Conservation (phyloP, 805 yeast genomes). For the Cyberlindnera misumaiensis region DNA sequence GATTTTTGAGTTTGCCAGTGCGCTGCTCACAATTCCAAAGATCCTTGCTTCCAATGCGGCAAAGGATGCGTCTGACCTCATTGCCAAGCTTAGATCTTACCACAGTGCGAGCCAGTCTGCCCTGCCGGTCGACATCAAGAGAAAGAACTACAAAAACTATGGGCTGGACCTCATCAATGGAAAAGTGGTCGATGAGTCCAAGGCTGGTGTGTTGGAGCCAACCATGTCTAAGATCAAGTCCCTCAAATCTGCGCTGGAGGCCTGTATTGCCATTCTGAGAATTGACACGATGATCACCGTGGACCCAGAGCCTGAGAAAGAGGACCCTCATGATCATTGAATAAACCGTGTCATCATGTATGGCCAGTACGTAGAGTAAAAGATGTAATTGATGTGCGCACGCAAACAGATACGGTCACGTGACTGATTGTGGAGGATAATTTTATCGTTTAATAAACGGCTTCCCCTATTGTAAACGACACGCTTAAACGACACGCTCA, state of each 20-base stretch:
- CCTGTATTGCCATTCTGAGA: slow-evolving; percentile 94
- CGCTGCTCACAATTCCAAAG: slow-evolving; percentile 88
- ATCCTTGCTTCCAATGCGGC: slow-evolving; percentile 97
- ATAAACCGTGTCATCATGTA: no score
- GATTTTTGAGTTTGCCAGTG: slow-evolving; percentile 93
- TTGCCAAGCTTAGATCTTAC: slow-evolving; percentile 91
- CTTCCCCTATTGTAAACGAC: neutral
- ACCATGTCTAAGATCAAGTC: slow-evolving; percentile 89
- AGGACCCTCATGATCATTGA: slow-evolving; percentile 65
- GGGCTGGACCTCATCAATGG: slow-evolving; percentile 92
- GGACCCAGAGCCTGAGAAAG: slow-evolving; percentile 89
- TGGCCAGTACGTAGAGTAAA: no score
- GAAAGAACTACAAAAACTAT: slow-evolving; percentile 80
- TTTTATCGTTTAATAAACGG: no score
- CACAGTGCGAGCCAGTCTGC: slow-evolving; percentile 94
- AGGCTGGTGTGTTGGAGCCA: slow-evolving; percentile 91
- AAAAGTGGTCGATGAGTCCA: slow-evolving; percentile 78
- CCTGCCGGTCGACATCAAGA: slow-evolving; percentile 72
- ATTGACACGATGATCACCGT: slow-evolving; percentile 98
- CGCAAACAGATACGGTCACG: no score
- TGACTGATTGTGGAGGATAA: no score
- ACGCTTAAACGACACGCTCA: neutral
- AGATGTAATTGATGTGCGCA: no score
- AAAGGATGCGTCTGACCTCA: slow-evolving; percentile 89
- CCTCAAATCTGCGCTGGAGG: slow-evolving; percentile 93